A percentile compares a stretch with the other conserved stretches of the same genome.
Evolutionary conservation across 1,284 basidiomycete species (phyloP).

Genomic region (Trichosporon inkin): DNA sequence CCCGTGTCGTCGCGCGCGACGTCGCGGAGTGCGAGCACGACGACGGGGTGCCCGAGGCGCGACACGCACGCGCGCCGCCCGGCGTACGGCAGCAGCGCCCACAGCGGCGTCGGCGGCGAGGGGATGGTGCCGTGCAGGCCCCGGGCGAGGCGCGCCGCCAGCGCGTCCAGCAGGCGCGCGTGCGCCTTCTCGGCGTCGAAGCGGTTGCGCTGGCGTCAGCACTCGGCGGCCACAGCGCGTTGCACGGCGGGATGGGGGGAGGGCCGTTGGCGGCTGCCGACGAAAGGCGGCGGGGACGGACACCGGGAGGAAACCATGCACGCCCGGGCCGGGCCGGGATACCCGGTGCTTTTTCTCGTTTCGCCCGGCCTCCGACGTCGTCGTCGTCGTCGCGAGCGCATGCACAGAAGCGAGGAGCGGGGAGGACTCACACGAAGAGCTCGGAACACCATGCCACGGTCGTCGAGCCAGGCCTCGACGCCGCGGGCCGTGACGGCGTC

Average conservation of each 20-base stretch:
- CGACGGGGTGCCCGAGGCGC: conserved; percentile 38
- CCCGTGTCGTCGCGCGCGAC: conserved; percentile 37
- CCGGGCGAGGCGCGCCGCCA: conserved; percentile 26
- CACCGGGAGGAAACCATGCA: too few relatives aligned
- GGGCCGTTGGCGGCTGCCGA: not conserved
- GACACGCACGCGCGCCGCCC: conserved; percentile 26
- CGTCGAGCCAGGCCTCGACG: conserved; percentile 40
- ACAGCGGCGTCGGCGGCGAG: conserved; percentile 27
- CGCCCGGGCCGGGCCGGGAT: conserved; percentile 1
- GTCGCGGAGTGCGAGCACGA: conserved; percentile 40
- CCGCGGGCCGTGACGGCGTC: conserved; percentile 33
- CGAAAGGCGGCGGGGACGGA: not conserved
- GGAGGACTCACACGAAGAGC: conserved; percentile 41
- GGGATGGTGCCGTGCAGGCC: conserved; percentile 35
- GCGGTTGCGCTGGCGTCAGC: conserved; percentile 31
- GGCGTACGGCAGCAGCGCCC: conserved; percentile 40
- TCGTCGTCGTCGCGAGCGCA: not conserved
- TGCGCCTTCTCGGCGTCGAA: conserved; percentile 36
- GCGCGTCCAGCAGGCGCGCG: conserved; percentile 25
- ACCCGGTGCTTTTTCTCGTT: not conserved
- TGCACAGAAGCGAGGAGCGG: too few relatives aligned
- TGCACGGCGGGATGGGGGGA: not conserved
- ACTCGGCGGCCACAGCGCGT: too few relatives aligned
- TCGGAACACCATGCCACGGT: conserved; percentile 39
- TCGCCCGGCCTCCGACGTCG: too few relatives aligned